A percentile compares a stretch with the other conserved stretches of the same genome.
Conservation (phyloP, 2,329 filamentous ascomycete species). For the Drechslerella dactyloides region DNA sequence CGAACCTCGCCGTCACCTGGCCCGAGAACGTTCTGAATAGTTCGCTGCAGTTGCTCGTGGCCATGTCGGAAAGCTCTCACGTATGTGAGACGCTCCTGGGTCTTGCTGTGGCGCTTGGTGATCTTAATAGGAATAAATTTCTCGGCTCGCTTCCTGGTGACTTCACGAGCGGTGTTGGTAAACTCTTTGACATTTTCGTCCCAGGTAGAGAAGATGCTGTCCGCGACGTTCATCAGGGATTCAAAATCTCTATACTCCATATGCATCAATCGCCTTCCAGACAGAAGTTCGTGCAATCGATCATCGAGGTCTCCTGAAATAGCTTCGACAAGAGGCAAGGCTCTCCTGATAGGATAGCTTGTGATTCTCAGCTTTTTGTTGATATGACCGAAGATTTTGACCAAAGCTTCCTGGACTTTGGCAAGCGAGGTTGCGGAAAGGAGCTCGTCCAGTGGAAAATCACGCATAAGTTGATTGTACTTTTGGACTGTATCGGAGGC, state of each 20-base stretch:
- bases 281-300: slow-evolving; percentile 81
- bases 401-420: slow-evolving; percentile 87
- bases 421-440: slow-evolving; percentile 86
- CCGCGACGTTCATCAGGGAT: slow-evolving; percentile 79
- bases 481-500: slow-evolving; percentile 95
- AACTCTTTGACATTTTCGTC: slow-evolving; percentile 97
- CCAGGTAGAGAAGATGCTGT: slow-evolving; percentile 88
- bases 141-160: slow-evolving; percentile 89
- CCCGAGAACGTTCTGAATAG: slow-evolving; percentile 94
- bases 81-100: slow-evolving; percentile 89
- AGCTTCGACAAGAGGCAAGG: slow-evolving; percentile 91
- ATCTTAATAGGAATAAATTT: slow-evolving; percentile 99
- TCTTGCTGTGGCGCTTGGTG: slow-evolving; percentile 80
- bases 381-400: slow-evolving; percentile 88
- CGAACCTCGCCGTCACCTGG: slow-evolving; percentile 63
- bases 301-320: slow-evolving; percentile 92
- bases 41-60: slow-evolving; percentile 95
- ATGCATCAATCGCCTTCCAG: slow-evolving; percentile 86
- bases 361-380: slow-evolving; percentile 98
- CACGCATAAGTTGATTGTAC: slow-evolving; percentile 98
- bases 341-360: slow-evolving; percentile 90
- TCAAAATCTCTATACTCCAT: slow-evolving; percentile 91
- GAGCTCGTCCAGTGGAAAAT: slow-evolving; percentile 94
- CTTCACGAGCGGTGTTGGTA: slow-evolving; percentile 94
- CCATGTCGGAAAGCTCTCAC: slow-evolving; percentile 94